These are phyloP conservation scores for Sisymbrium altissimum DNA, from an alignment of 345 rosid genomes.

Conservation along the genomic window DNA sequence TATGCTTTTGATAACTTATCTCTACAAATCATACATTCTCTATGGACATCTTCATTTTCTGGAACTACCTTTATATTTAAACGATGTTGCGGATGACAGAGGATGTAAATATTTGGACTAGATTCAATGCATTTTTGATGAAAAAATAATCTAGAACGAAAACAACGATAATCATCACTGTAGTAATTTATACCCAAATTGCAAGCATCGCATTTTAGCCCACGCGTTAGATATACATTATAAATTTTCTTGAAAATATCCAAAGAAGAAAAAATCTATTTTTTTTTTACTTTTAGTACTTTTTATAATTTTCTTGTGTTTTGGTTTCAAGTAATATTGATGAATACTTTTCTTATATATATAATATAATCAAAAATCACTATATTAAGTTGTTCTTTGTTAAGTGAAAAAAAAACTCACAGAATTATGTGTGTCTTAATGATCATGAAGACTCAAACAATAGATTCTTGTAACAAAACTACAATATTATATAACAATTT, in stretches of 20 bases:
- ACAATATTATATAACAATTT: too few species aligned
- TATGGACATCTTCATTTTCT: not conserved
- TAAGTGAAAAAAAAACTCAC: not conserved
- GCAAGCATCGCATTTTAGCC: not conserved
- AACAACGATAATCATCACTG: not conserved
- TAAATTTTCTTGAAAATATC: not conserved
- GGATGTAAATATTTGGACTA: not conserved
- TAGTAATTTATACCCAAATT: not conserved
- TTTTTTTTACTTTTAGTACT: too few species aligned
- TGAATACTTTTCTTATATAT: not conserved
- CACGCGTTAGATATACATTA: not conserved
- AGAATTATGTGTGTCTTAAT: not conserved
- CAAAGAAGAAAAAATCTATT: too few species aligned
- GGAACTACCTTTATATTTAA: not conserved
- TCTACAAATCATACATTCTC: not conserved
- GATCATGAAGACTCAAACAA: not conserved
- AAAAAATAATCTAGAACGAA: not conserved
- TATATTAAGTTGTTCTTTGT: not conserved
- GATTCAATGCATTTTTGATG: not conserved
- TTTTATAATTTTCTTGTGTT: too few species aligned
- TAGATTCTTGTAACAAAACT: too few species aligned
- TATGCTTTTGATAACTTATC: not conserved
- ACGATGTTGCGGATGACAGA: not conserved
- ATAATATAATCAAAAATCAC: not conserved
- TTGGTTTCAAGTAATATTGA: not conserved